Conservation (phyloP, 2,329 filamentous ascomycete species). For the Trichophyton verrucosum region DNA sequence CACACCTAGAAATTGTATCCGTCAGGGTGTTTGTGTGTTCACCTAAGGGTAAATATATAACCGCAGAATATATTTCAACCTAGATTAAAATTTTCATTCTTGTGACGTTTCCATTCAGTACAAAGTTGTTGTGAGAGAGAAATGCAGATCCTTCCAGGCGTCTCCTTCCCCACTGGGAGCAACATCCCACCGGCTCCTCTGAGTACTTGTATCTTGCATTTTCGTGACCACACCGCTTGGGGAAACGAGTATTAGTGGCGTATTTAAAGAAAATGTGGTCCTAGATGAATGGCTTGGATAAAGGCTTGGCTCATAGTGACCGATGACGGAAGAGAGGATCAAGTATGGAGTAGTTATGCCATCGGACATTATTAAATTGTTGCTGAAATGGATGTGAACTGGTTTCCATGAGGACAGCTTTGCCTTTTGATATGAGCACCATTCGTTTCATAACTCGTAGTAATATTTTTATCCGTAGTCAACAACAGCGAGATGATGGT, state of each 20-base stretch:
- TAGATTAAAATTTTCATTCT: background rate
- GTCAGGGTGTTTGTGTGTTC: background rate
- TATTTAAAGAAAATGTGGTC: background rate
- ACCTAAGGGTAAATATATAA: background rate
- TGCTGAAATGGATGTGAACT: no score
- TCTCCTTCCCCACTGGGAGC: background rate
- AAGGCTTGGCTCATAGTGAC: background rate
- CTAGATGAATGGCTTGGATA: background rate
- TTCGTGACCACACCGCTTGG: background rate
- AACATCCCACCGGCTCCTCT: background rate
- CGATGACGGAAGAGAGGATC: background rate
- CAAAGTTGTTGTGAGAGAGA: background rate
- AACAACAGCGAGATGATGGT: no score
- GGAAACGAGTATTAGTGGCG: background rate
- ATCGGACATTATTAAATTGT: no score
- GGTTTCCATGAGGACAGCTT: no score
- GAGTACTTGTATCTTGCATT: background rate
- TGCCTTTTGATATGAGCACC: no score
- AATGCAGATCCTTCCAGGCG: background rate
- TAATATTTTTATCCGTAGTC: no score
- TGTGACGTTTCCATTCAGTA: background rate
- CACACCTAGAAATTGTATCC: background rate
- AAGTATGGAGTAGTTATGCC: background rate
- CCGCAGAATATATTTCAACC: background rate
- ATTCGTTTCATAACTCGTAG: no score